Evolutionary conservation across 1,139 yeast species (phyloP), one percentile per base, ranked within the genome.

Genomic region (Pneumocystis carinii): DNA sequence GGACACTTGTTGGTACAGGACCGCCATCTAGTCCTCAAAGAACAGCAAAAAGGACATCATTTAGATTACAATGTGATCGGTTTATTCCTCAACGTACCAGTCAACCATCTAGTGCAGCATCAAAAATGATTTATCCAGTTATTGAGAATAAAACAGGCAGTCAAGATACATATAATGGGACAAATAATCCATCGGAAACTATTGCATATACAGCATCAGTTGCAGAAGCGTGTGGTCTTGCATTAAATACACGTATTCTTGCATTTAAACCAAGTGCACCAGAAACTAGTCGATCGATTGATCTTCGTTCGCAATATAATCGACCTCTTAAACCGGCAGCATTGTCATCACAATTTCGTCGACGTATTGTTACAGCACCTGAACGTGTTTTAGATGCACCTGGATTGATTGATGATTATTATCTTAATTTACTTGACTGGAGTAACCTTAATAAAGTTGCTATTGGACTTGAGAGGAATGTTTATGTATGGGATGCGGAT

Each of bases 321-420:
- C 74, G 76, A 41, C 72, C 75, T 15, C 63, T 68, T 38, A 77
- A 80, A 64, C 83, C 84, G 0, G 78, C 82, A 0, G 83, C 81
- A 2, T 24, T 35, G 2, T 75, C 77, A 63, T 84, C 85, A 0
- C 76, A 84, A 66, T 78, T 81, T 60, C 78, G 77, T 36, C 72
- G 95, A 68, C 86, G 85, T 69, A 81, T 92, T 59, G 90, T 95
- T 15, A 83, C 89, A 0, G 89, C 90, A 17, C 97, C 98, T 0
- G 96, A 89, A 69, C 81, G 96, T 68, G 96, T 92, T 1, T 78
- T 92, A 61, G 99, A 92, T 75, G 98, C 98, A 0, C 99, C 98
- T 0, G 97, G 96, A 0, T 79, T 90, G 64, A 81, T 86, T 48
- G 97, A 92, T 73, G 98, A 92, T 75, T 94, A 90, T 73, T 92